Conservation (phyloP, 2,329 filamentous ascomycete species). For the Mycocentrospora acerina region DNA sequence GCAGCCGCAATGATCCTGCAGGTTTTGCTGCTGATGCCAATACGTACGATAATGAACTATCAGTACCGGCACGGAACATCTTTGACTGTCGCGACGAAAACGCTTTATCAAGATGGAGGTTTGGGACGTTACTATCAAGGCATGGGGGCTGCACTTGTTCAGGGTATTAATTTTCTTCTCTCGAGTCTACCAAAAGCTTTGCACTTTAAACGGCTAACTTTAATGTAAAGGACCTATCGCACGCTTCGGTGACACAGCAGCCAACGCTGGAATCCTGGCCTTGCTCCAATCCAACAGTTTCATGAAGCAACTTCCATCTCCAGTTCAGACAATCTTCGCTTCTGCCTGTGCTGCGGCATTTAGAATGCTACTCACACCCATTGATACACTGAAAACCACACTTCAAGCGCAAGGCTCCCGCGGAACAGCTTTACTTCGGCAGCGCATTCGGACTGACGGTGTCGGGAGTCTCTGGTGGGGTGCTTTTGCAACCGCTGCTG, state of each 20-base stretch:
- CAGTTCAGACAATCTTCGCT: conserved; percentile 30
- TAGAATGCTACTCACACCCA: conserved; percentile 30
- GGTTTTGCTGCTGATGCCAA: conserved; percentile 32
- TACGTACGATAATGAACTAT: conserved; percentile 36
- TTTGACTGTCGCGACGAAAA: conserved; percentile 25
- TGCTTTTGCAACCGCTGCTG: conserved; percentile 32
- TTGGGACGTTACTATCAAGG: conserved; percentile 30
- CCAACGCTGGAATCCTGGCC: conserved; percentile 32
- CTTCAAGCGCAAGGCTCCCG: conserved; percentile 28
- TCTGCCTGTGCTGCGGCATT: conserved; percentile 29
- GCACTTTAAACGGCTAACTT: too few relatives aligned
- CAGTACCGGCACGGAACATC: conserved; percentile 33
- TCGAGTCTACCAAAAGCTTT: too few relatives aligned
- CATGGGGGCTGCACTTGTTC: conserved; percentile 25
- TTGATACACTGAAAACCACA: conserved; percentile 33
- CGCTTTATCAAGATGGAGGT: conserved; percentile 27
- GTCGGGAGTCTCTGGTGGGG: conserved; percentile 35
- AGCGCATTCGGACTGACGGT: conserved; percentile 27
- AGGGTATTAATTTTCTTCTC: conserved; percentile 14
- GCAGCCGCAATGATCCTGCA: conserved; percentile 34
- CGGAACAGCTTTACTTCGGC: conserved; percentile 21
- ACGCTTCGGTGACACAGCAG: conserved; percentile 33
- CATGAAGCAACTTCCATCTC: conserved; percentile 24
- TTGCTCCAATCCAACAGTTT: conserved; percentile 29
- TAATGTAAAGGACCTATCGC: conserved; percentile 20